Base-by-base conservation (phyloP, 2,329 filamentous ascomycete genomes). In the Zasmidium cellare region DNA sequence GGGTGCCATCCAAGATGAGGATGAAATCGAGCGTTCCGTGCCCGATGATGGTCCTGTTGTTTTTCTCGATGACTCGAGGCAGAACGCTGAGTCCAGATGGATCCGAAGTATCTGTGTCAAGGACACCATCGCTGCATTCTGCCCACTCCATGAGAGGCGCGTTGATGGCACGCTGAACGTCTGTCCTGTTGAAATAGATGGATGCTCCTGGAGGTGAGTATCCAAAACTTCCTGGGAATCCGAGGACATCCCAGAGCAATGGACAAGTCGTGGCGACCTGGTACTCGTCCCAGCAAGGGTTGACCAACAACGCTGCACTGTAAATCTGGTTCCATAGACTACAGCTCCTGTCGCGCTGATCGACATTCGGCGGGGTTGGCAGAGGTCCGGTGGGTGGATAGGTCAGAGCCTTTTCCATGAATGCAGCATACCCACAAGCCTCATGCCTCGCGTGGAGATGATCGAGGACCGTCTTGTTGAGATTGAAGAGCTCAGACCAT, bases 231-330 rank as follows among this genome's bases (percentile, higher is more conserved):
- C 87, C 86, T 0, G 88, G 86, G 73, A 88, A 87, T 16, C 85
- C 85, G 2, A 92, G 78, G 0, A 88, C 83, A 57, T 91, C 86
- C 81, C 84, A 90, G 1, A 84, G 77, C 2, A 86, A 64, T 0
- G 90, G 90, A 70, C 90, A 94, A 12, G 86, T 88, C 3, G 84
- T 86, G 2, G 84, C 84, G 14, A 93, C 82, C 51, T 89, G 84
- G 74, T 93, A 94, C 11, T 90, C 77, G 71, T 91, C 85, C 75
- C 89, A 96, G 77, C 91, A 94, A 0, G 90, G 90, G 75, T 94
- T 94, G 31, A 84, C 73, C 1, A 76, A 68, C 3, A 78, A 61
- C 7, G 82, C 81, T 25, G 84, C 87, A 0, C 78, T 64, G 65
- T 76, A 77, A 25, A 90, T 82, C 20, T 81, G 76, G 57, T 80